Evolutionary conservation across 768 basidiomycete genomes (phyloP), one percentile per base, ranked within the genome.

Genomic region (Plicaturopsis crispa): DNA sequence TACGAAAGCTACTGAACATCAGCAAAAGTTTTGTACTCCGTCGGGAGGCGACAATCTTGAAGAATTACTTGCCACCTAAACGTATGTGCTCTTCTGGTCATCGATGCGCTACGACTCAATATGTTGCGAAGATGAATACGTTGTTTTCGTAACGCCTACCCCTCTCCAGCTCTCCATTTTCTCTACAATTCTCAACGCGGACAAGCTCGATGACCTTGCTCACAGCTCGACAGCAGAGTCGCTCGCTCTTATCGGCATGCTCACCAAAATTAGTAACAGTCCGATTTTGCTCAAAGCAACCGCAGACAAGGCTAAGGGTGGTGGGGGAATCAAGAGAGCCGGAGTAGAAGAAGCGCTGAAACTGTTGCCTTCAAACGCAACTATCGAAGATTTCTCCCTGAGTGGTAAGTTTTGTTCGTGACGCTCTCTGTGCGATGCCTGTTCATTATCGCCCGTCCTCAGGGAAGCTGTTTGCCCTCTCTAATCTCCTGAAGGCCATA

Each of bases 131-230:
- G 94, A 87, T 53, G 96, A 99, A 78, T 97, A 94, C 54, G 85
- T 94, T n/a, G 80, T 98, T n/a, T 98, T 98, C 56, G 70, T 96
- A 21, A 80, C 80, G 4, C 94, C 96, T 0, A 92, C 91, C 1
- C 35, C 61, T n/a, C 62, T 96, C 13, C 94, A 99, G 49, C 58
- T 87, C 5, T 66, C 74, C 10, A 82, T 98, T 50, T 90, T 92
- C 50, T 63, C 68, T 7, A 78, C 70, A 31, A 78, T 97, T 8
- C 72, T 99, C 5, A 69, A 77, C 20, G 78, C 81, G 0, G 76
- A 80, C 36, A 76, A 76, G 41, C 57, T 92, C 19, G 76, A 82
- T 43, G 70, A 73, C 35, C 62, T 93, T 5, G 72, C 83, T 19
- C 70, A 80, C 47, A 75, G 78, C 35, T 77, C 78, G 1, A 85